phyloP scores from a whole-genome alignment of 2,329 filamentous ascomycete genomes.

The Hymenoscyphus repandus region DNA sequence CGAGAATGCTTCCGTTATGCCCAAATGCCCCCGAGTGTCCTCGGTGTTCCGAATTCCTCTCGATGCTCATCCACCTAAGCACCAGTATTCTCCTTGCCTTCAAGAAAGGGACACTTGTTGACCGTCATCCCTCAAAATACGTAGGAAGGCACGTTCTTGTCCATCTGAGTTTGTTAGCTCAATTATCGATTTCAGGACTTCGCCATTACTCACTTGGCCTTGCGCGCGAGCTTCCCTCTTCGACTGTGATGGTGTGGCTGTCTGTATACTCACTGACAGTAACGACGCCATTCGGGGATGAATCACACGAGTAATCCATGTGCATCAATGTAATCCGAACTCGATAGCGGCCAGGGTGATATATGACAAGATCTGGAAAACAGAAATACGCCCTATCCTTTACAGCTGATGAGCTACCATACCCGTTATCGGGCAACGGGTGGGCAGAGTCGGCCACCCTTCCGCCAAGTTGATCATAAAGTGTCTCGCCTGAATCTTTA shows the following conservation, averaged over 20 bases:
- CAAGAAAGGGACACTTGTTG: constrained; percentile 18
- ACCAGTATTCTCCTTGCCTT: neutral
- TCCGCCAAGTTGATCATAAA: constrained; percentile 25
- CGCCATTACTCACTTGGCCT: constrained; percentile 22
- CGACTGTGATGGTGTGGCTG: constrained; percentile 25
- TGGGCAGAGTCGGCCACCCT: constrained; percentile 27
- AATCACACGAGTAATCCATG: constrained; percentile 25
- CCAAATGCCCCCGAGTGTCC: no score
- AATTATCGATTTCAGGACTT: neutral
- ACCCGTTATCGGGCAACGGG: constrained; percentile 19
- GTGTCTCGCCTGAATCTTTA: constrained; percentile 21
- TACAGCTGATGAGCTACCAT: constrained; percentile 6
- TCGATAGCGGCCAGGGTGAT: constrained; percentile 25
- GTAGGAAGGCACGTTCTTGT: constrained; percentile 24
- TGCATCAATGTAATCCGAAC: constrained; percentile 27
- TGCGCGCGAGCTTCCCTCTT: constrained; percentile 15
- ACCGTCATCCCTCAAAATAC: constrained; percentile 25
- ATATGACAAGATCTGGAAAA: constrained; percentile 28
- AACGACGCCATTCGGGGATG: constrained; percentile 18
- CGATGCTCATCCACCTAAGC: no score
- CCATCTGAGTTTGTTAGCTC: constrained; percentile 22
- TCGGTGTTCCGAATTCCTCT: no score
- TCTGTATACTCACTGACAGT: constrained; percentile 25
- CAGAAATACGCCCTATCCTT: constrained; percentile 28
- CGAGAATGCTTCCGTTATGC: no score